Conservation (phyloP, 305 asterid species). For the Salvia sclarea region DNA sequence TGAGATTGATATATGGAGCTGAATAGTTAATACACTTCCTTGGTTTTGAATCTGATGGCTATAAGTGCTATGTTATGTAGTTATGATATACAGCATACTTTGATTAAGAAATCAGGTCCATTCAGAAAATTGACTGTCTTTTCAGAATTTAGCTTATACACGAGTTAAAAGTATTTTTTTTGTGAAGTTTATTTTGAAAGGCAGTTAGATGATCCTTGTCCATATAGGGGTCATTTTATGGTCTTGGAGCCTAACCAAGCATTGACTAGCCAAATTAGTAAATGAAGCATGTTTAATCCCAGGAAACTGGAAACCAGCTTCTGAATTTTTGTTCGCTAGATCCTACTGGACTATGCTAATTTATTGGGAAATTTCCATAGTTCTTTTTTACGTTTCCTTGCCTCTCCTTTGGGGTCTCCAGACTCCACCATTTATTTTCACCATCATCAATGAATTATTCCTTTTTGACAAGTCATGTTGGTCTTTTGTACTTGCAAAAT, state of each 20-base stretch:
- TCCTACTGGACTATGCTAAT: conserved; percentile 12
- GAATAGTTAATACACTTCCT: conserved; percentile 1
- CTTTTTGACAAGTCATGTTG: neutral
- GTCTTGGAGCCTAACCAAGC: conserved; percentile 13
- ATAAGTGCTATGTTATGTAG: neutral
- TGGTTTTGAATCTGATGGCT: neutral
- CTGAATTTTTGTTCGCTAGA: conserved; percentile 14
- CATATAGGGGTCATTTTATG: conserved; percentile 10
- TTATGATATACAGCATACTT: neutral
- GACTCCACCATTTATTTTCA: conserved; percentile 17
- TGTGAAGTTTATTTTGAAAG: conserved; percentile 19
- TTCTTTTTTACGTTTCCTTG: conserved; percentile 10
- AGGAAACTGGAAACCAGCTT: conserved; percentile 20
- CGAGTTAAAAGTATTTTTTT: conserved; percentile 11
- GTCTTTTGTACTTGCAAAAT: conserved; percentile 10
- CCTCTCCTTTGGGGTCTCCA: conserved; percentile 7
- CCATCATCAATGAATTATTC: neutral
- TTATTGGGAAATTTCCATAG: neutral
- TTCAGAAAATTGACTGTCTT: neutral
- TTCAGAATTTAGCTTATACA: conserved; percentile 19
- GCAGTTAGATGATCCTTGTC: conserved; percentile 10
- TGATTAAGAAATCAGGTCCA: neutral
- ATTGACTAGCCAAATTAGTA: conserved; percentile 12
- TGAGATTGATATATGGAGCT: neutral
- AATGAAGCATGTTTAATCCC: conserved; percentile 25